Conservation (phyloP, 2,329 filamentous ascomycete genomes). For the Magnaporthales sp. region DNA sequence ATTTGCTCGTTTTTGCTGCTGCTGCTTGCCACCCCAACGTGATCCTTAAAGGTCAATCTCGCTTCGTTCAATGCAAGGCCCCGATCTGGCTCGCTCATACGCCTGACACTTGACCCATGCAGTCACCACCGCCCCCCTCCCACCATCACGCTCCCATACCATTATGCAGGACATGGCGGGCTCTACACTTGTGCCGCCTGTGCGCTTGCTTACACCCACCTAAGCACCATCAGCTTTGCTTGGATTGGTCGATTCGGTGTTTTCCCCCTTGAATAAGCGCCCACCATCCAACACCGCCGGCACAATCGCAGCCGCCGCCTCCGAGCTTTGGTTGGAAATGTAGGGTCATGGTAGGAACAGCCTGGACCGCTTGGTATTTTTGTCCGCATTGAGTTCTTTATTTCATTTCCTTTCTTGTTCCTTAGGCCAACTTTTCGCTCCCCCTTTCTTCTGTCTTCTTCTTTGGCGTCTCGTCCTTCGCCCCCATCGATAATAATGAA, state of each 20-base stretch:
- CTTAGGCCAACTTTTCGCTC: no score
- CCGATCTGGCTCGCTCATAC: background rate
- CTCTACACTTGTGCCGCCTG: background rate
- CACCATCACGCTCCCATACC: background rate
- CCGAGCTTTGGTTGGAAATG: background rate
- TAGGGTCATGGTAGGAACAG: background rate
- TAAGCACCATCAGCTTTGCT: background rate
- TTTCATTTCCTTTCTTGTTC: background rate
- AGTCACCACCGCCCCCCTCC: background rate
- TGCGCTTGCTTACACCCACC: background rate
- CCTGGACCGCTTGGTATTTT: background rate
- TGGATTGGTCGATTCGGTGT: background rate
- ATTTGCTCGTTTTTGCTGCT: background rate
- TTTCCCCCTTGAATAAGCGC: background rate
- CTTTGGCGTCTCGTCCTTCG: no score
- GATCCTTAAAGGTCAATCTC: background rate
- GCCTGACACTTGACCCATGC: background rate
- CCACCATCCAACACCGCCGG: background rate
- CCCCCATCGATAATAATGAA: background rate
- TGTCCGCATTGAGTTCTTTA: background rate
- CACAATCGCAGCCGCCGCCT: no score
- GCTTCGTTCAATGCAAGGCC: background rate
- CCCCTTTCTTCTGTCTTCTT: no score
- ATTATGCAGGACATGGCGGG: background rate
- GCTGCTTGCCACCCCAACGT: background rate